Conservation (phyloP, 371 early-diverging fungal genomes). For the Rhizopus stolonifer region DNA sequence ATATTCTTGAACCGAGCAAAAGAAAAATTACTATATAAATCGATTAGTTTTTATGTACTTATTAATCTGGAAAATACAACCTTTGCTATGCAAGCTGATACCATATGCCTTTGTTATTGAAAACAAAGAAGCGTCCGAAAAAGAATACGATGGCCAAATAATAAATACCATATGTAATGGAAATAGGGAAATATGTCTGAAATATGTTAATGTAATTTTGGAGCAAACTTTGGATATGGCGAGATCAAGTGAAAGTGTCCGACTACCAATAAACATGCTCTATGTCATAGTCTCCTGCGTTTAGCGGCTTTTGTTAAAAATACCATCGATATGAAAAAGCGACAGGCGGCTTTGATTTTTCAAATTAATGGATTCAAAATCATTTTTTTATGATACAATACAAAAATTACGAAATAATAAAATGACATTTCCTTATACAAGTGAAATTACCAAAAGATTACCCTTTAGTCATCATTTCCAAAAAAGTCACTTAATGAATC, state of each 20-base stretch:
- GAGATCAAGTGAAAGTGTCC: slow-evolving; percentile 12
- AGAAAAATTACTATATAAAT: too few species aligned
- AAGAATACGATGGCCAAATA: too few species aligned
- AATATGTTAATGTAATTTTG: slow-evolving; percentile 7
- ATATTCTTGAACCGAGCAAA: too few species aligned
- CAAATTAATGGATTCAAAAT: slow-evolving; percentile 17
- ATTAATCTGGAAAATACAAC: too few species aligned
- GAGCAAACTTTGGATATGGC: slow-evolving; percentile 15
- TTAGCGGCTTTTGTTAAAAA: slow-evolving; percentile 9
- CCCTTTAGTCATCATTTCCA: slow-evolving; percentile 9
- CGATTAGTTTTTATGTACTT: too few species aligned
- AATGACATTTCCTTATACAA: too few species aligned
- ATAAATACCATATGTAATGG: slow-evolving; percentile 15
- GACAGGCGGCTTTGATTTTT: slow-evolving; percentile 17
- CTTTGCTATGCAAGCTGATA: too few species aligned
- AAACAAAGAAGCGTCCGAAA: too few species aligned
- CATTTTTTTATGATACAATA: too few species aligned
- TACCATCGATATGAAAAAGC: slow-evolving; percentile 19
- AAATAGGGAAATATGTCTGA: slow-evolving; percentile 11
- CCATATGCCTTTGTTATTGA: too few species aligned
- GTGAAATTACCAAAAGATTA: too few species aligned
- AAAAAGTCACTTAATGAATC: slow-evolving; percentile 28
- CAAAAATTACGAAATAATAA: neutral
- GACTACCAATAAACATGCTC: slow-evolving; percentile 13
- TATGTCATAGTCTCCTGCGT: slow-evolving; percentile 15